Conservation (phyloP, 2,329 filamentous ascomycete genomes). For the Pseudogymnoascus verrucosus region DNA sequence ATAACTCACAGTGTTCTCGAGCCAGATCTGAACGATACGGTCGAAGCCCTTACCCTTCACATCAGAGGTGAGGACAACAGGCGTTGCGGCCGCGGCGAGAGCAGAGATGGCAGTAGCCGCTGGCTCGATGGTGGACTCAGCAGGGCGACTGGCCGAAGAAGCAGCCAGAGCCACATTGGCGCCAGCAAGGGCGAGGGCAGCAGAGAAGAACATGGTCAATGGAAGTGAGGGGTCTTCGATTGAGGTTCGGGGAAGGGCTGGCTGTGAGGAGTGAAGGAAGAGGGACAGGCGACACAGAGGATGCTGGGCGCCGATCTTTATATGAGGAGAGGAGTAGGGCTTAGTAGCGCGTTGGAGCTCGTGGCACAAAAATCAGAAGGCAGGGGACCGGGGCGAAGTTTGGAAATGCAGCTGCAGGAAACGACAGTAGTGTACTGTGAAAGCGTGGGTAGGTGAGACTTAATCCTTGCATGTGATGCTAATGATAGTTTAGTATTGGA, state of each 20-base stretch:
- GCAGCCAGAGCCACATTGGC: conserved; percentile 7
- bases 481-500: background rate
- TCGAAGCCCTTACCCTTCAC: conserved; percentile 50
- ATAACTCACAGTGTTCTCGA: conserved; percentile 46
- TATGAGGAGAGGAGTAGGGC: background rate
- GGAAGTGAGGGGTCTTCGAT: background rate
- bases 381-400: background rate
- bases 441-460: background rate
- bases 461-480: background rate
- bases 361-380: background rate
- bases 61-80: conserved; percentile 36
- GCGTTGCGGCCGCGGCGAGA: conserved; percentile 37
- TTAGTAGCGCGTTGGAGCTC: background rate
- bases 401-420: background rate
- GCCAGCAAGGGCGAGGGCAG: conserved; percentile 7
- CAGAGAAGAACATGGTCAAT: background rate
- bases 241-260: background rate
- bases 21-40: conserved; percentile 53
- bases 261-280: background rate
- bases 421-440: background rate
- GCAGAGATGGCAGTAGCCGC: conserved; percentile 28
- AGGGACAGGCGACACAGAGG: background rate
- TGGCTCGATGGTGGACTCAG: conserved; percentile 17
- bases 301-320: background rate
- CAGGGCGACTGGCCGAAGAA: conserved; percentile 9